Evolutionary conservation across 306 rosid species (phyloP).

Genomic region (Inga oerstediana): DNA sequence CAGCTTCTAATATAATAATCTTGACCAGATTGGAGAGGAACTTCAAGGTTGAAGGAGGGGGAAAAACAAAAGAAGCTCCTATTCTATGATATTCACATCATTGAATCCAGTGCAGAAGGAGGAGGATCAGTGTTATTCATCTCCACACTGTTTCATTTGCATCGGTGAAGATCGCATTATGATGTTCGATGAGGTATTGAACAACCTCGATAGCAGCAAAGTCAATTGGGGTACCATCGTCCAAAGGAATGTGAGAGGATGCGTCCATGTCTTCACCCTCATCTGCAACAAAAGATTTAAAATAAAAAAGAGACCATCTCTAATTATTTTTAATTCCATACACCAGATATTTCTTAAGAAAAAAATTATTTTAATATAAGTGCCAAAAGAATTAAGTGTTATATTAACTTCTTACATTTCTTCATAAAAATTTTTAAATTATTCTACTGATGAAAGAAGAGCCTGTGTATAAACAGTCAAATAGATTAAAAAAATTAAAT

Average conservation of each 20-base stretch:
- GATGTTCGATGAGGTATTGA: conserved; percentile 94
- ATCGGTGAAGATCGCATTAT: conserved; percentile 90
- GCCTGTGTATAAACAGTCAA: not conserved
- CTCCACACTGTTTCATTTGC: conserved; percentile 96
- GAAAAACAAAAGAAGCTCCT: not conserved
- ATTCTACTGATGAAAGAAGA: not conserved
- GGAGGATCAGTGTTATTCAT: conserved; percentile 34
- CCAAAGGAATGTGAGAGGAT: conserved; percentile 91
- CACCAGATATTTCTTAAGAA: conserved; percentile 11
- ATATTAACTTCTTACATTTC: not conserved
- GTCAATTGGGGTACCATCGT: conserved; percentile 81
- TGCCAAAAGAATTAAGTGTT: not conserved
- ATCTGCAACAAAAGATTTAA: conserved; percentile 47
- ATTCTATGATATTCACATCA: conserved; percentile 23
- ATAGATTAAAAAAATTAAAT: no score
- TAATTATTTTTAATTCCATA: conserved; percentile 17
- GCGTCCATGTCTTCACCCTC: conserved; percentile 67
- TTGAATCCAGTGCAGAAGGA: conserved; percentile 24
- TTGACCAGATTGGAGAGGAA: conserved; percentile 29
- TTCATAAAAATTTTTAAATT: conserved; percentile 5
- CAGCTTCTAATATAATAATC: conserved; percentile 19
- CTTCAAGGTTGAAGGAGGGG: conserved; percentile 10
- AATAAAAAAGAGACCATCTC: not conserved
- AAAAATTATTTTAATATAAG: conserved; percentile 13
- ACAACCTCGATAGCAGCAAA: conserved; percentile 86